Conservation (phyloP, 2,329 filamentous ascomycete genomes). For the Penicillium rolfsii region DNA sequence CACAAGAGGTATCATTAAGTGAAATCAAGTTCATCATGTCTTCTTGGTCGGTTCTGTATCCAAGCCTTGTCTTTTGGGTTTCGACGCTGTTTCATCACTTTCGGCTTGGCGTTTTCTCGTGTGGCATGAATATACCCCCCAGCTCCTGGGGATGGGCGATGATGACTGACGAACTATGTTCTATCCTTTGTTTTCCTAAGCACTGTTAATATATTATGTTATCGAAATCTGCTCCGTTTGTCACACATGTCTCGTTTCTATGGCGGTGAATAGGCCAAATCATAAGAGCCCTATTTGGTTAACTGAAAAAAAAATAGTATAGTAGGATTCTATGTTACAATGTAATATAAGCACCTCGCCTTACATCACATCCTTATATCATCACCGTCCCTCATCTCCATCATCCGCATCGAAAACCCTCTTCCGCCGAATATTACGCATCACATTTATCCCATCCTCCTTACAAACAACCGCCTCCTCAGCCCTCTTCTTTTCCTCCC, state of each 20-base stretch:
- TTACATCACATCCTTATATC: not conserved
- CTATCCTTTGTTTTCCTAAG: not conserved
- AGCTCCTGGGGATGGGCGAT: conserved; percentile 19
- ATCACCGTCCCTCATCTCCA: not conserved
- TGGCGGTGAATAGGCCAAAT: no score
- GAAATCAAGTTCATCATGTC: conserved; percentile 8
- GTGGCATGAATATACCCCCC: conserved; percentile 28
- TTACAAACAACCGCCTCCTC: conserved; percentile 37
- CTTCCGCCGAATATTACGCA: conserved; percentile 24
- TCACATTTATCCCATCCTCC: conserved; percentile 35
- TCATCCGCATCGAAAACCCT: not conserved
- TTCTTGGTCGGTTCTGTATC: not conserved
- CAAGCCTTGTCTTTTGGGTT: not conserved
- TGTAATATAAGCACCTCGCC: not conserved
- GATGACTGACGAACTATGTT: conserved; percentile 18
- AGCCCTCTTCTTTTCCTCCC: conserved; percentile 47
- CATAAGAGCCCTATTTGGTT: no score
- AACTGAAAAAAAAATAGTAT: no score
- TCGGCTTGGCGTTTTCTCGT: conserved; percentile 21
- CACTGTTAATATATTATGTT: not conserved
- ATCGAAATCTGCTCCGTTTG: not conserved
- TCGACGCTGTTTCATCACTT: not conserved
- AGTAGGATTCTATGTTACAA: no score
- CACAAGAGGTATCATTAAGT: conserved; percentile 37
- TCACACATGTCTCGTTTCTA: not conserved